Base-by-base conservation (phyloP, 306 rosid species). In the Alnus glutinosa region DNA sequence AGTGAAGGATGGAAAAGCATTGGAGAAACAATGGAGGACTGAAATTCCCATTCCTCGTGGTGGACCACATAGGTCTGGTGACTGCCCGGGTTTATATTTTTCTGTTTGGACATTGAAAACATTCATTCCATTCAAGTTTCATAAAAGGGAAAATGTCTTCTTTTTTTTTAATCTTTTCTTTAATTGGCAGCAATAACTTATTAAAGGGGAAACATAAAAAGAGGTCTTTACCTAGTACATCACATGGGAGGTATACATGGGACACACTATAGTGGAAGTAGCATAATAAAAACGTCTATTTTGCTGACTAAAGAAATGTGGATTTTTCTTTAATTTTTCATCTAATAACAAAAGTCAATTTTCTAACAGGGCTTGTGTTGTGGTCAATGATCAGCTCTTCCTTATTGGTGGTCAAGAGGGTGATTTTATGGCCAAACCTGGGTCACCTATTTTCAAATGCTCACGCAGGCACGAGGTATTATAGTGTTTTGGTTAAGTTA, bases 331-430 rank as follows among this genome's bases (percentile, higher is more conserved):
- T 23, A 7, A 3, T 23, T 58, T 58, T 58, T n/a, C 7, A 8
- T 48, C 76, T 72, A 23, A 71, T 67, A 7, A 7, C 32, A 48
- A 46, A 19, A 23, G 14, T 81, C 51, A 58, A 52, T 82, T 78
- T 89, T 78, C 44, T 78, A 55, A 71, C 73, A 92, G 98, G 93
- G 97, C 97, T 51, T 90, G 97, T 54, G 76, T 91, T 9, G 91
- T 81, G 58, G 77, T 52, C 79, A 79, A 85, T 77, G 92, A 94
- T 85, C 82, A 76, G 34, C 93, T 94, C 58, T 89, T 80, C 69
- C 87, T 93, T 48, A 91, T 94, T 12, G 98, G 97, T 75, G 97
- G 98, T 63, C 97, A 94, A 86, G 97, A 94, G 81, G 98, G 98
- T 75, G 98, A 94, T 86, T 94, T 92, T 76, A 94, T 94, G 97